Base-by-base conservation (phyloP, 2,329 filamentous ascomycete genomes). In the Pseudogymnoascus sp. region DNA sequence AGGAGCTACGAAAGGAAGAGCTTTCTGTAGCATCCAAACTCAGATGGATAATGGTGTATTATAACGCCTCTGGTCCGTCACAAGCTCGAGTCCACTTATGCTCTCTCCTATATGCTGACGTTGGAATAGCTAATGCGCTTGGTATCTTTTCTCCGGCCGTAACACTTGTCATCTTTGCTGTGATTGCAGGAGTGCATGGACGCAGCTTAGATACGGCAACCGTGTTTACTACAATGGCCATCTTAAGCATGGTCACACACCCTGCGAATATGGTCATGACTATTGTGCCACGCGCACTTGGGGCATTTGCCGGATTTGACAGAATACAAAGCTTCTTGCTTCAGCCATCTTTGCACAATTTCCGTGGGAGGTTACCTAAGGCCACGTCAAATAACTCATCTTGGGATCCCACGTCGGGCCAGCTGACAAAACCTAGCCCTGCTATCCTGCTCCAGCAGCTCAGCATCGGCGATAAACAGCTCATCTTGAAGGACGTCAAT, bases 111-210 rank as follows among this genome's bases (percentile, higher is more conserved):
- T 65, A 36, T 15, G 10, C 3, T 42, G 21, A 21, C 21, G 21
- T 21, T 21, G 21, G 21, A 5, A 13, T 36, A 75, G 76, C 76
- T 6, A 78, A 78, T 65, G 74, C 75, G 0, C 65, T 77, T 5
- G 76, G 76, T 0, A 74, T 78, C 37, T 78, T 78, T 33, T 64
- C 74, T 0, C 76, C 77, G 0, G 74, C 70, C 4, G 58, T 77
- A 21, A 21, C 1, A 77, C 76, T 0, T 45, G 21, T 21, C 21
- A 21, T 21, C 21, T 21, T 21, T 21, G 21, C 21, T 21, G 21
- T 21, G 21, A 21, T 21, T 21, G 21, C 21, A 21, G 21, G 21
- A 21, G 21, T 21, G 21, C 21, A 21, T 79, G 0, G 68, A 74
- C 0, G 58, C 76, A 0, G 1, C 27, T 59, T 4, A 21, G 58